phyloP scores from a whole-genome alignment of 1,139 yeast species.

The Candida sanyaensis region DNA sequence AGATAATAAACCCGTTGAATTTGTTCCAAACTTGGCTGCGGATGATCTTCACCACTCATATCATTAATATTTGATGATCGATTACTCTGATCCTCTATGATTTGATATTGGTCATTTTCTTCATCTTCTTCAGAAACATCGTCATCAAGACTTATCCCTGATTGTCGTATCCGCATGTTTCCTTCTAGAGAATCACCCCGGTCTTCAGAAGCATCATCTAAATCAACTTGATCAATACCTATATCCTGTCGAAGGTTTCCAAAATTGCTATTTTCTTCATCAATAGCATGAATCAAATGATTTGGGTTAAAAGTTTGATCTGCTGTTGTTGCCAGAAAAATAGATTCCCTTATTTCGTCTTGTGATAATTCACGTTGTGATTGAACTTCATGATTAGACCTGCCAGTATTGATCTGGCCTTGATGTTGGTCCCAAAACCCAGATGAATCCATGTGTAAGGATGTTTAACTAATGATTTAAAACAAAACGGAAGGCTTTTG shows the following conservation, averaged over 20 bases:
- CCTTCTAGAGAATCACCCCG: background rate
- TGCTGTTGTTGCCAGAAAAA: slow-evolving; percentile 21
- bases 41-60: background rate
- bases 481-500: too few relatives aligned
- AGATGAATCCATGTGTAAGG: slow-evolving; percentile 24
- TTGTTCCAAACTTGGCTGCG: slow-evolving; percentile 39
- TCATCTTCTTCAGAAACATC: slow-evolving; percentile 6
- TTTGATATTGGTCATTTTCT: slow-evolving; percentile 1
- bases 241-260: background rate
- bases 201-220: slow-evolving; percentile 4
- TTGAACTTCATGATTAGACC: slow-evolving; percentile 31
- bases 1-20: slow-evolving; percentile 44
- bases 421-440: slow-evolving; percentile 28
- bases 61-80: slow-evolving; percentile 2
- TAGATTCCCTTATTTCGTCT: slow-evolving; percentile 37
- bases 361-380: slow-evolving; percentile 36
- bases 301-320: slow-evolving; percentile 9
- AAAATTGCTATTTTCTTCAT: slow-evolving; percentile 18
- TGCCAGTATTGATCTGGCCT: slow-evolving; percentile 6
- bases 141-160: slow-evolving; percentile 5
- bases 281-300: slow-evolving; percentile 13
- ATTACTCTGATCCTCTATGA: slow-evolving; percentile 6
- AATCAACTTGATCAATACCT: slow-evolving; percentile 1
- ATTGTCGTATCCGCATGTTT: slow-evolving; percentile 1
- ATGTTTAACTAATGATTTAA: too few relatives aligned